Evolutionary conservation across 2,329 filamentous ascomycete genomes (phyloP), one percentile per base, ranked within the genome.

Genomic region (Botrytis sinoallii): DNA sequence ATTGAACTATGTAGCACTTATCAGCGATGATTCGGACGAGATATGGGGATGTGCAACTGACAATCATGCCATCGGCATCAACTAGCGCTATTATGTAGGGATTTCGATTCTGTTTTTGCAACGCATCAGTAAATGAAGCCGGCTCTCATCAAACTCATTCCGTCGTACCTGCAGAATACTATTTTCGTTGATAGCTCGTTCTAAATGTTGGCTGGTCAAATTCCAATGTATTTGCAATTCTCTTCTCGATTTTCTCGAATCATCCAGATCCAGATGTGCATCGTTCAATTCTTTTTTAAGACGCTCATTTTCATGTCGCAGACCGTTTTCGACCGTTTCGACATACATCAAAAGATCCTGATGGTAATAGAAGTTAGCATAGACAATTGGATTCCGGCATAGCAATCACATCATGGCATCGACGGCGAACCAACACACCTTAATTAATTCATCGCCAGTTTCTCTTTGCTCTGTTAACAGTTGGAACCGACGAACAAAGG

Each of bases 41-140:
- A 78, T 79, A 71, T 77, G 71, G 5, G 57, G 70, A 60, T 20
- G 63, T 70, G 35, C 32, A 32, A 76, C 84, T 80, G 79, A 91
- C 89, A 80, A 90, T 83, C 74, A 90, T 84, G 63, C 88, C 88
- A 80, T 92, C 87, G 55, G 89, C 90, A 79, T 91, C 90, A 77
- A 92, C 86, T 76, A 91, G 79, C 57, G 90, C 85, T 76, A 88
- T 81, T 78, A 90, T 84, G 80, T 91, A 91, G 59, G 86, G 84
- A 80, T 90, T 90, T 68, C 82, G 84, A 75, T 81, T 81, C 80
- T 80, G 73, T n/a, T n/a, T 20, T 63, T 16, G 25, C 25, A 18
- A 59, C 5, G 29, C 18, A 71, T 74, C 68, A 74, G 72, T 44
- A 35, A 61, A 32, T 20, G 46, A 32, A 40, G 48, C 35, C n/a